Percentiles rank a stretch among this genome's conserved stretches.
phyloP scores from a whole-genome alignment of 305 asterid genomes.

The Fraxinus floribunda region DNA sequence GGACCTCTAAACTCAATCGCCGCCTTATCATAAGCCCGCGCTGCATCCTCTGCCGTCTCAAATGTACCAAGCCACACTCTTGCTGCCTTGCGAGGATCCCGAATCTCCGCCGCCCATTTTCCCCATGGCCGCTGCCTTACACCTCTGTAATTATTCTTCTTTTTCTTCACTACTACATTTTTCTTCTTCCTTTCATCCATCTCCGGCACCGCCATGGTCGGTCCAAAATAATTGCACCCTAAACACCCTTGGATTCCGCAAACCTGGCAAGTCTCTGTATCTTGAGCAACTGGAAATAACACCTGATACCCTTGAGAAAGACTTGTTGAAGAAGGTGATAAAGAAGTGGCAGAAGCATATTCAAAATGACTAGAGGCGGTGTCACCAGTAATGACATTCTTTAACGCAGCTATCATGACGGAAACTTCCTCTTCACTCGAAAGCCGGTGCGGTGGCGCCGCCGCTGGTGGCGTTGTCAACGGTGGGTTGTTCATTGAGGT shows the following conservation, averaged over 20 bases:
- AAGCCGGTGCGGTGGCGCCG: constrained; percentile 24
- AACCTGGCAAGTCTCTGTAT: constrained; percentile 43
- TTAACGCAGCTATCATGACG: constrained; percentile 61
- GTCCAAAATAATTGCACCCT: constrained; percentile 63
- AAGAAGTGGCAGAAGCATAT: background rate
- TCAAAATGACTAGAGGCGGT: constrained; percentile 13
- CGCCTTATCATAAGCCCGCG: constrained; percentile 78
- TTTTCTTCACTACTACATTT: constrained; percentile 30
- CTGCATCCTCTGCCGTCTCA: constrained; percentile 75
- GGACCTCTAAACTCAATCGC: constrained; percentile 91
- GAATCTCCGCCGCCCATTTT: constrained; percentile 88
- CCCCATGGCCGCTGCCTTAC: constrained; percentile 99
- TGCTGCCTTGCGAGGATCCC: constrained; percentile 77
- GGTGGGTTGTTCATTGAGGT: background rate
- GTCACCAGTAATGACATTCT: constrained; percentile 51
- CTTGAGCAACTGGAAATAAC: constrained; percentile 27
- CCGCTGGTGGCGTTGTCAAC: background rate
- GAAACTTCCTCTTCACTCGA: constrained; percentile 56
- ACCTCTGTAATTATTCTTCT: constrained; percentile 74
- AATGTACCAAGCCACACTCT: constrained; percentile 95
- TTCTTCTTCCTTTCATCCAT: constrained; percentile 26
- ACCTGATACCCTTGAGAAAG: background rate
- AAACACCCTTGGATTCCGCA: constrained; percentile 61
- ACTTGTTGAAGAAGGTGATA: constrained; percentile 12
- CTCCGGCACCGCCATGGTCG: background rate